Evolutionary conservation across 2,329 filamentous ascomycete genomes (phyloP).

Genomic region (Aureobasidium sp.): DNA sequence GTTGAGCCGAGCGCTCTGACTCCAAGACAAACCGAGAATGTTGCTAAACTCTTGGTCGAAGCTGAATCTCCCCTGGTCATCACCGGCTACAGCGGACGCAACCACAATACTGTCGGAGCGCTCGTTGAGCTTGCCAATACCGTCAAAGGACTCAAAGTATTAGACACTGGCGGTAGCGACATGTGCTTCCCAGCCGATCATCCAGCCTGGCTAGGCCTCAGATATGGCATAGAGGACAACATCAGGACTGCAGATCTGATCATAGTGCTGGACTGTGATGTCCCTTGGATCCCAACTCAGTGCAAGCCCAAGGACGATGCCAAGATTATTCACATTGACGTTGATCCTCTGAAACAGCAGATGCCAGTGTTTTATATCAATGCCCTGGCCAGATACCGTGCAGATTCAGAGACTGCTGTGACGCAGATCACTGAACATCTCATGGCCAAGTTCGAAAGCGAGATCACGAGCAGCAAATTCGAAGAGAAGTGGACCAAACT

Average conservation of each 20-base stretch:
- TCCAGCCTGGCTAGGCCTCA: slow-evolving; percentile 52
- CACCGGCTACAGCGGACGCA: slow-evolving; percentile 64
- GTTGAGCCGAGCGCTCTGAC: slow-evolving; percentile 61
- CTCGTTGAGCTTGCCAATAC: slow-evolving; percentile 62
- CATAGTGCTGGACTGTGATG: slow-evolving; percentile 79
- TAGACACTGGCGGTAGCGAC: slow-evolving; percentile 71
- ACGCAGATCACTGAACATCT: slow-evolving; percentile 63
- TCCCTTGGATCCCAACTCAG: slow-evolving; percentile 85
- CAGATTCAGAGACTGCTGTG: slow-evolving; percentile 50
- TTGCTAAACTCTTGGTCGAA: slow-evolving; percentile 55
- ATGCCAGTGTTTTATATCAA: slow-evolving; percentile 54
- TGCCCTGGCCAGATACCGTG: slow-evolving; percentile 46
- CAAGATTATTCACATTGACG: slow-evolving; percentile 58
- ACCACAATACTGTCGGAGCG: slow-evolving; percentile 54
- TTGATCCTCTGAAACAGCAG: slow-evolving; percentile 59
- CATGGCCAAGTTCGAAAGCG: slow-evolving; percentile 38
- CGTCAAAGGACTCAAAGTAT: slow-evolving; percentile 61
- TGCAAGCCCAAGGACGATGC: slow-evolving; percentile 51
- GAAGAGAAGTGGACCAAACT: slow-evolving; percentile 48
- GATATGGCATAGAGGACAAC: slow-evolving; percentile 65
- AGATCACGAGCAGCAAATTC: slow-evolving; percentile 37
- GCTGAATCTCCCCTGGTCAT: slow-evolving; percentile 63
- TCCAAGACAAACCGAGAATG: slow-evolving; percentile 46
- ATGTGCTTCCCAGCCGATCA: slow-evolving; percentile 75
- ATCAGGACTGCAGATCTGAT: slow-evolving; percentile 78